Conservation (phyloP, 768 basidiomycete genomes). For the Russula sp. region DNA sequence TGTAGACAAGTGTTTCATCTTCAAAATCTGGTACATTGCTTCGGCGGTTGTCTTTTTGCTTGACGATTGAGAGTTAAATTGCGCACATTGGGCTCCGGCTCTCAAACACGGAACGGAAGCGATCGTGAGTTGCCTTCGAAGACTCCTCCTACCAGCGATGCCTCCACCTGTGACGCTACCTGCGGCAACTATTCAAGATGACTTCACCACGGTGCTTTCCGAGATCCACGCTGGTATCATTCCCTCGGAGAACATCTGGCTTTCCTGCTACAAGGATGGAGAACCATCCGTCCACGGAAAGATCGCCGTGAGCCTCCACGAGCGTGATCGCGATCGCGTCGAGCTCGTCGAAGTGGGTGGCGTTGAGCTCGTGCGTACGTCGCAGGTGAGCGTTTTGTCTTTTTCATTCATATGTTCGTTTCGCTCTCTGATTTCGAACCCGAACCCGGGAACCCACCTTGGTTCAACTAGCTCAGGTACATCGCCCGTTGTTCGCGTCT, state of each 20-base stretch:
- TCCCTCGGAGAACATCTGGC: conserved; percentile 20
- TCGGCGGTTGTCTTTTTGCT: too few relatives aligned
- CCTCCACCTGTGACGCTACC: conserved; percentile 12
- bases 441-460: background rate
- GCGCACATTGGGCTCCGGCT: too few relatives aligned
- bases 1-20: background rate
- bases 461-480: conserved; percentile 13
- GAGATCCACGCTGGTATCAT: conserved; percentile 17
- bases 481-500: conserved; percentile 12
- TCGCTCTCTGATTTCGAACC: background rate
- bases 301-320: conserved; percentile 14
- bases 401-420: background rate
- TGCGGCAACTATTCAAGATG: conserved; percentile 18
- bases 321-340: conserved; percentile 19
- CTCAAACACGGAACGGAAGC: too few relatives aligned
- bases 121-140: background rate
- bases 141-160: background rate
- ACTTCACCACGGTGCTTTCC: conserved; percentile 19
- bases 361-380: conserved; percentile 10
- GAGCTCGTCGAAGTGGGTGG: conserved; percentile 12
- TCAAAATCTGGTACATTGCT: too few relatives aligned
- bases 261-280: conserved; percentile 20
- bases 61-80: too few relatives aligned
- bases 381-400: conserved; percentile 8
- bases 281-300: conserved; percentile 21